These are phyloP conservation scores for Chamaecyparis obtusa DNA, from an alignment of 75 land plant species.

Conservation along the genomic window DNA sequence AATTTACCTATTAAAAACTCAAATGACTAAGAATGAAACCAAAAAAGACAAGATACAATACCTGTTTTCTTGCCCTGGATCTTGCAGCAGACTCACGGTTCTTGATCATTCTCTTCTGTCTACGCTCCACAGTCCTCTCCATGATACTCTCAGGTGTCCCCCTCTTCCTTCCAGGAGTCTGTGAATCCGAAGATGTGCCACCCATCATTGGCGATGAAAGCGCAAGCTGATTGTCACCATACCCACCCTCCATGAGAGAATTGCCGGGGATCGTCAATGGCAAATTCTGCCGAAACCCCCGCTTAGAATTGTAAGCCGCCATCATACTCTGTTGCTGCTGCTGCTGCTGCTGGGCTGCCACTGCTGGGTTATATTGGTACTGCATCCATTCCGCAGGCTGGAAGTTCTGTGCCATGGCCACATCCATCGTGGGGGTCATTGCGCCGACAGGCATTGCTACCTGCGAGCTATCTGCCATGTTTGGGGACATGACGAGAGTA, in stretches of 20 bases:
- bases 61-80: conserved; percentile 82
- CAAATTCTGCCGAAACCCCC: conserved; percentile 15
- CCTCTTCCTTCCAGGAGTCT: conserved; percentile 35
- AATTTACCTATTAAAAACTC: neutral
- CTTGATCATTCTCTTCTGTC: conserved; percentile 74
- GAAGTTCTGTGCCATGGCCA: neutral
- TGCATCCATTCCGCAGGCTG: conserved; percentile 11
- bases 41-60: neutral
- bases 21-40: neutral
- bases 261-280: conserved; percentile 11
- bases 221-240: conserved; percentile 19
- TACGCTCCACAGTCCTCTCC: conserved; percentile 62
- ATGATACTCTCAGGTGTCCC: conserved; percentile 22
- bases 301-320: conserved; percentile 27
- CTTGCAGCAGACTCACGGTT: conserved; percentile 82
- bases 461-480: conserved; percentile 12
- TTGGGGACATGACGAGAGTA: conserved; percentile 5
- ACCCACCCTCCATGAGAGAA: conserved; percentile 24
- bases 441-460: conserved; percentile 16
- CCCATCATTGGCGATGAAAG: conserved; percentile 8
- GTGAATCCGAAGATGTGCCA: neutral
- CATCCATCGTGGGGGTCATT: neutral
- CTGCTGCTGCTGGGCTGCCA: conserved; percentile 16
- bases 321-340: conserved; percentile 28
- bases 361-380: conserved; percentile 7